phyloP scores from a whole-genome alignment of 2,329 filamentous ascomycete species.

The Calonectria fujianensis region DNA sequence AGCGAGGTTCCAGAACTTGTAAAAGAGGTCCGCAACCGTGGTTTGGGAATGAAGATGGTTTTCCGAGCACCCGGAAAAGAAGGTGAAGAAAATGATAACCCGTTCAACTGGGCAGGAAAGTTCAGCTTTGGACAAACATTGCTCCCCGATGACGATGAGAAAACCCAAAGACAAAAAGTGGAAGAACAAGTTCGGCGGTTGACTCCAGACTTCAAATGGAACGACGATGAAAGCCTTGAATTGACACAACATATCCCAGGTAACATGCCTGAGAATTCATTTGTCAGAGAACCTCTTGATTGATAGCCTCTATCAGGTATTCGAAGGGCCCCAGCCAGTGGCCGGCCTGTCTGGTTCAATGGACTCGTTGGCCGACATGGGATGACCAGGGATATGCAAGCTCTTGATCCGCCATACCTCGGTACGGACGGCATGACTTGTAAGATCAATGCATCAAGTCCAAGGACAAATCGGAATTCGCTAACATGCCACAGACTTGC shows the following conservation, averaged over 20 bases:
- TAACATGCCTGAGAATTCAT: neutral
- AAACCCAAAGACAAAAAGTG: conserved; percentile 35
- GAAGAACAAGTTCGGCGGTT: conserved; percentile 42
- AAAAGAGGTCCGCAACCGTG: conserved; percentile 27
- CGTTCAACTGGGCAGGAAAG: conserved; percentile 43
- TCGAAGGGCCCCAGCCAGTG: conserved; percentile 30
- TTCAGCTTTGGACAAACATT: conserved; percentile 43
- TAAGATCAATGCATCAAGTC: neutral
- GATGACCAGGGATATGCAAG: conserved; percentile 33
- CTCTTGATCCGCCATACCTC: conserved; percentile 28
- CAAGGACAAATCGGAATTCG: no score
- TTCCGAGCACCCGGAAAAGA: conserved; percentile 40
- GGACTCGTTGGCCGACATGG: conserved; percentile 36
- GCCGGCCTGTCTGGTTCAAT: conserved; percentile 39
- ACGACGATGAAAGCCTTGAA: conserved; percentile 42
- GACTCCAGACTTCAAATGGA: conserved; percentile 40
- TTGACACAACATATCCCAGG: conserved; percentile 44
- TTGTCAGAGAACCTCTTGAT: neutral
- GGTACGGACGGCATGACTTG: conserved; percentile 35
- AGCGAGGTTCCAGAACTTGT: conserved; percentile 38
- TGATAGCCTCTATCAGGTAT: neutral
- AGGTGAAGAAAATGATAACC: conserved; percentile 34
- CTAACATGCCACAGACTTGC: conserved; percentile 18
- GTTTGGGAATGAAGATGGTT: conserved; percentile 42
- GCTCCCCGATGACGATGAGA: conserved; percentile 22